Evolutionary conservation across 2,329 filamentous ascomycete species (phyloP).

Genomic region (Beauveria sp.): DNA sequence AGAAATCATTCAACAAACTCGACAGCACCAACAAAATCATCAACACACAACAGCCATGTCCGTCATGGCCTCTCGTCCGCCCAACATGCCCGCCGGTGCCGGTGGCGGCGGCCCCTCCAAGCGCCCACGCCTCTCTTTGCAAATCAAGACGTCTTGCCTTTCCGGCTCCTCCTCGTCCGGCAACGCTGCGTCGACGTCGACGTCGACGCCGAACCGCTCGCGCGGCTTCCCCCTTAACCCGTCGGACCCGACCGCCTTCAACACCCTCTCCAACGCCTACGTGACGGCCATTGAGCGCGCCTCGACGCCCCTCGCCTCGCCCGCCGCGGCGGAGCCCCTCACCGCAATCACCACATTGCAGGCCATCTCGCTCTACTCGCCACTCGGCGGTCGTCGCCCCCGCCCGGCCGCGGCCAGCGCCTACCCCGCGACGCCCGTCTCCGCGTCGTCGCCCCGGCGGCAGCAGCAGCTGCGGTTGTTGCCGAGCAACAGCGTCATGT

Average conservation of each 20-base stretch:
- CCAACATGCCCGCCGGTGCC: conserved; percentile 16
- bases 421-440: conserved; percentile 43
- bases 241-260: conserved; percentile 55
- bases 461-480: conserved; percentile 37
- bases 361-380: conserved; percentile 24
- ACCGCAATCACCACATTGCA: conserved; percentile 40
- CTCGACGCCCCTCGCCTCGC: conserved; percentile 30
- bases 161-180: neutral
- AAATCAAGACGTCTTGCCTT: conserved; percentile 39
- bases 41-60: conserved; percentile 3
- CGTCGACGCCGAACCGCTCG: conserved; percentile 21
- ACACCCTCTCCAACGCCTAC: conserved; percentile 60
- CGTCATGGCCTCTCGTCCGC: conserved; percentile 27
- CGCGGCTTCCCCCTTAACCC: conserved; percentile 37
- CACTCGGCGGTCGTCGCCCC: conserved; percentile 20
- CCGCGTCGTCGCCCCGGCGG: conserved; percentile 23
- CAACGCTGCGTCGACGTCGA: neutral
- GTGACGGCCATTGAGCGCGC: conserved; percentile 51
- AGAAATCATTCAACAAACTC: no score
- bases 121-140: conserved; percentile 50
- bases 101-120: conserved; percentile 28
- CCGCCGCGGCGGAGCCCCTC: conserved; percentile 36
- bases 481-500: conserved; percentile 48
- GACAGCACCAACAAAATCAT: neutral
- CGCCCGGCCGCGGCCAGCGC: neutral